A percentile compares a stretch with the other conserved stretches of the same genome.
Evolutionary conservation across 2,329 filamentous ascomycete species (phyloP).

Genomic region (Colletotrichum sp.): DNA sequence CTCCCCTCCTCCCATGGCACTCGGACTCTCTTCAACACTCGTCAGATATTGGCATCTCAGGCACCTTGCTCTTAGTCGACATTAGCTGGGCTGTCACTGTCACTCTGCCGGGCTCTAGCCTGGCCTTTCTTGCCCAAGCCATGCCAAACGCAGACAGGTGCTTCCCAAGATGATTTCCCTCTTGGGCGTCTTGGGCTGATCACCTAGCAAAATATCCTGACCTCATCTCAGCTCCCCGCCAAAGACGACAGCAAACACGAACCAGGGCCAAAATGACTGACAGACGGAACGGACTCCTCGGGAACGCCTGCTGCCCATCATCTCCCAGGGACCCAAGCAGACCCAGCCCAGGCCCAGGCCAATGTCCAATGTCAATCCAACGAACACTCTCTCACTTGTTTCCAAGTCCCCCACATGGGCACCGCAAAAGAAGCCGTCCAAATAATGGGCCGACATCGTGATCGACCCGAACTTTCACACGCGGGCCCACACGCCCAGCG

Average conservation of each 20-base stretch:
- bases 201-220: not conserved
- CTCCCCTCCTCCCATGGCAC: not conserved
- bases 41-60: not conserved
- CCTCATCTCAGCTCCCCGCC: not conserved
- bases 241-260: not conserved
- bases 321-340: not conserved
- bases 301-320: not conserved
- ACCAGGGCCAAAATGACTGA: not conserved
- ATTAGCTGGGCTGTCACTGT: conserved; percentile 6
- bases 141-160: not conserved
- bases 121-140: not conserved
- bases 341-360: not conserved
- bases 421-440: not conserved
- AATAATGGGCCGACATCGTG: conserved; percentile 9
- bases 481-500: not conserved
- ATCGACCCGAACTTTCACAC: conserved; percentile 14
- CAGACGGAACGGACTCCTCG: not conserved
- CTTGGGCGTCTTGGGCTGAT: not conserved
- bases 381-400: not conserved
- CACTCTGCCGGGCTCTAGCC: not conserved
- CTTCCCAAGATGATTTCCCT: not conserved
- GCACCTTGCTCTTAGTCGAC: not conserved
- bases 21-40: not conserved
- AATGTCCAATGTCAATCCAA: not conserved
- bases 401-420: not conserved